Base-by-base conservation (phyloP, 1,284 basidiomycete species). In the Cutaneotrichosporon arboriforme region DNA sequence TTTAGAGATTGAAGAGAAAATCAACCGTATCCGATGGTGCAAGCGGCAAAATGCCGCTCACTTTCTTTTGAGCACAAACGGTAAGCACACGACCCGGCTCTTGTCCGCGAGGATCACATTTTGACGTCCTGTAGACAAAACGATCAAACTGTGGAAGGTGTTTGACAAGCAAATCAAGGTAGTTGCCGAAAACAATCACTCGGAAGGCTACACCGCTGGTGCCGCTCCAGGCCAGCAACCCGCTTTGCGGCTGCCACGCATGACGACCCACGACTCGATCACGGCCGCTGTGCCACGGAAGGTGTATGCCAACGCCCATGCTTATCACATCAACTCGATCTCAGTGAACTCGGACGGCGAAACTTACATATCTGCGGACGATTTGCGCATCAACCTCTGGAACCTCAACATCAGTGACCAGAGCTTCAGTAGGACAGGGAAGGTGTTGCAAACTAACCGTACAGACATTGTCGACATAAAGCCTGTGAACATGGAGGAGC, bases 21-120 rank as follows among this genome's bases (percentile, higher is more conserved):
- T 98, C 81, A 98, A 98, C 81, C 90, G 97, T 83, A 99, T 98
- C 82, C 90, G 93, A 75, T 98, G 96, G 96, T 97, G 93, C 81
- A 92, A 86, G 79, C 84, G 96, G 61, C 93, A 97, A 78, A 98
- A 98, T 70, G 82, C 88, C 31, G 92, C 96, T 43, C 96, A 99
- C 76, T 97, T 99, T 77, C 78, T 99, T 54, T 77, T 99, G 55
- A 96, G 92, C 54, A 98, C 96, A 40, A 98, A 98, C 71, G 92
- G 92, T 90, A 59, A 62, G 43, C 17, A 41, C 4, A 14, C 40
- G 39, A 12, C 10, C 17, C 3, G 21, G 18, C 7, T 18, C 15
- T 13, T 37, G 20, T n/a, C n/a, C n/a, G n/a, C 14, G 18, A 23
- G 18, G 17, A 17, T 26, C 21, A 12, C n/a, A 34, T 15, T 31